Base-by-base conservation (phyloP, 2,329 filamentous ascomycete species). In the Dothideomycetes sp. region DNA sequence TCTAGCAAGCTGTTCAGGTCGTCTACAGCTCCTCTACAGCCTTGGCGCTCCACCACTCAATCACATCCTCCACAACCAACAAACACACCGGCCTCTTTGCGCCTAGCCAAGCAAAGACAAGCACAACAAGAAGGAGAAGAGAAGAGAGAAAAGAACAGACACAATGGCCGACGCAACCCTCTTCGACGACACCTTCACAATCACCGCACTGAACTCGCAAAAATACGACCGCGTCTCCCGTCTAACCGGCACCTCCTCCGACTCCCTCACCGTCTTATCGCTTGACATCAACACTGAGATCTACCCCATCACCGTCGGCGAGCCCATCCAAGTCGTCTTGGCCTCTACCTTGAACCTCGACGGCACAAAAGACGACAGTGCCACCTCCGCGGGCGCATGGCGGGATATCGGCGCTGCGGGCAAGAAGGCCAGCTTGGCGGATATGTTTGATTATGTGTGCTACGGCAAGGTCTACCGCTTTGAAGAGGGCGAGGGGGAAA, bases 141-240 rank as follows among this genome's bases (percentile, higher is more conserved):
- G n/a, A n/a, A n/a, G n/a, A n/a, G n/a, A n/a, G n/a, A n/a, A n/a
- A n/a, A n/a, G 12, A n/a, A n/a, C 39, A 14, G 10, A 66, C 52
- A 70, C 65, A 50, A 78, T 85, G 63, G 81, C 83, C 51, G 89
- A 96, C 67, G 81, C 88, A 43, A 81, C 91, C 55, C 84, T 96
- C 62, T 94, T 93, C 66, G 87, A 95, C 65, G 87, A 94, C 58
- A 81, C 77, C 54, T 95, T 96, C 73, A 83, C 75, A 45, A 73
- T 96, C 54, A 89, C 78, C 50, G 66, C 75, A 40, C 69, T 86
- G 60, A 84, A 94, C 67, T 74, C 79, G 55, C 75, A 80, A 55
- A 94, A 95, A 66, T 98, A 98, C 65, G 91, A 96, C 67, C 85
- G 89, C 48, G 89, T 95, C 18, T 83, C 85, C 40, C 89, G 91